Base-by-base conservation (phyloP, 75 land plant genomes). In the Sequoiadendron giganteum region DNA sequence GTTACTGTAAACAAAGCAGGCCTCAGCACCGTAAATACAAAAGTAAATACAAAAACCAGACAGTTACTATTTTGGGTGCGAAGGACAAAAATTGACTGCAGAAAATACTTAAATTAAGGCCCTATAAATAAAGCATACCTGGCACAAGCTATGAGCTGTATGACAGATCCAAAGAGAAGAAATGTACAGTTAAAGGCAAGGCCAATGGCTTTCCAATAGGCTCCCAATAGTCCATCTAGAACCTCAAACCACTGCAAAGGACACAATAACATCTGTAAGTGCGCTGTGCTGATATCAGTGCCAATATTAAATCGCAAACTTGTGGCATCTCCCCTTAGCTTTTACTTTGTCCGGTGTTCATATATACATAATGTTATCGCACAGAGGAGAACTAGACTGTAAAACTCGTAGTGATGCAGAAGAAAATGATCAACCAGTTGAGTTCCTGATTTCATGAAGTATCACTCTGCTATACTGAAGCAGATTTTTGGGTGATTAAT, bases 111-210 rank as follows among this genome's bases (percentile, higher is more conserved):
- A 3, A 75, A 11, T 32, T 75, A 65, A 21, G 0, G 9, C n/a
- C n/a, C 16, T 13, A 32, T 34, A 11, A 34, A 34, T 75, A 34
- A 75, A 34, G 77, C 21, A 13, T 87, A 93, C 95, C 95, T 94
- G 85, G 95, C 95, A 82, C 95, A 94, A 21, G 90, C 95, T 30
- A 94, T 94, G 86, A 94, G 95, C 87, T 94, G 95, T 52, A 94
- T 94, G 82, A 94, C 95, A 16, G 95, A 94, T 13, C 95, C 95
- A 72, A 91, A 93, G 54, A 93, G 93, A n/a, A 93, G 90, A 85
- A 93, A 93, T 52, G 92, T 92, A 83, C 94, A 93, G 87, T 92
- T 93, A 87, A 92, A 94, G 78, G 79, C 88, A 28, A 94, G 91
- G 25, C 95, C 95, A 30, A 81, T 86, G 15, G 87, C 87, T 84